phyloP scores from a whole-genome alignment of 495 filamentous ascomycete genomes.

The Penicillium crystallinum region DNA sequence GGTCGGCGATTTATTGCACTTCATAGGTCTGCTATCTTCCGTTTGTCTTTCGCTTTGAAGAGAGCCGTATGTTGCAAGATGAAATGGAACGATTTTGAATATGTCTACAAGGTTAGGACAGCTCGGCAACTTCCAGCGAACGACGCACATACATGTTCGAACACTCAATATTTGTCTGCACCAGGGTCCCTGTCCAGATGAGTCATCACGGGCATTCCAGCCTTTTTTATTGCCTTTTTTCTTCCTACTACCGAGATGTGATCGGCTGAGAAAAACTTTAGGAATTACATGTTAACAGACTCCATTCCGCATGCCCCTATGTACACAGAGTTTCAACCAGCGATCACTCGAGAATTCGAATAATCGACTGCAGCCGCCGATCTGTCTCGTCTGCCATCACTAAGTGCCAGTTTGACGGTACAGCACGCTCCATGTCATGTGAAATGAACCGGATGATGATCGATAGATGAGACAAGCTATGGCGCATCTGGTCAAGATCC shows the following conservation, averaged over 20 bases:
- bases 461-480: neutral
- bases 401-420: constrained; percentile 22
- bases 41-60: no score
- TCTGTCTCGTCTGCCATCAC: constrained; percentile 40
- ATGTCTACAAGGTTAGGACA: no score
- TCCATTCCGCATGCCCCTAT: neutral
- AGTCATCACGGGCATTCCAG: no score
- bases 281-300: neutral
- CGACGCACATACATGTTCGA: no score
- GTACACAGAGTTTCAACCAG: neutral
- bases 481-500: neutral
- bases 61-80: no score
- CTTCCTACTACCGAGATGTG: neutral
- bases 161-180: no score
- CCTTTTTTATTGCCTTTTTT: no score
- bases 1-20: no score
- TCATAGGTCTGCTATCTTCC: no score
- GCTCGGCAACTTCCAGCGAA: no score
- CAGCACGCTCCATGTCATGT: constrained; percentile 1
- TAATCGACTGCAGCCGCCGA: constrained; percentile 28
- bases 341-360: constrained; percentile 7
- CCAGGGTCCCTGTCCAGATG: no score
- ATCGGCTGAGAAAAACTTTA: neutral
- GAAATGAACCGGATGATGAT: constrained; percentile 25
- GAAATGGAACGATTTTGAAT: no score